Base-by-base conservation (phyloP, 305 asterid species). In the Fraxinus sp. region DNA sequence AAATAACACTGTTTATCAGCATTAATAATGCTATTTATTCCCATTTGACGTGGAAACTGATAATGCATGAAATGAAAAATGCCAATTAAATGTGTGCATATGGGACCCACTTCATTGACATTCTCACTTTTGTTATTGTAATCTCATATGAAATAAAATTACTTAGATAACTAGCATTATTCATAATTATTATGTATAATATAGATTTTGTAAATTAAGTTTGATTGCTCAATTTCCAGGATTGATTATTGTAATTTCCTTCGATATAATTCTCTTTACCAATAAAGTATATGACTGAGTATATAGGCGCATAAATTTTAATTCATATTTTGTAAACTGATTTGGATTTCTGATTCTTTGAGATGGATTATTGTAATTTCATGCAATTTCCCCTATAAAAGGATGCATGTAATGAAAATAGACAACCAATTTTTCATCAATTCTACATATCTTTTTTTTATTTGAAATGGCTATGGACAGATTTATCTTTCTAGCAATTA, bases 381-480 rank as follows among this genome's bases (percentile, higher is more conserved):
- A 52, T 52, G 22, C 18, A 52, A 52, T 52, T 52, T 52, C 64
- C 7, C 64, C 22, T 52, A 52, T 52, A 52, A 52, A 52, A 52
- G 22, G 24, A 16, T 16, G 24, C 64, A 52, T 52, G 64, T 52
- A 52, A 52, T 52, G 64, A 16, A 52, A 52, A 0, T 52, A 52
- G 9, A 52, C 64, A n/a, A 5, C 24, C 22, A 52, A 16, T 5
- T n/a, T 52, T 52, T 16, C 62, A 49, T 16, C 62, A 52, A 52
- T 52, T 52, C 62, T 46, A 46, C 59, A 14, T 14, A 14, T 46
- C n/a, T 9, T 46, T 52, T 52, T 46, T 66, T 3, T 24, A 3
- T 24, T 3, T 24, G 35, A 64, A 22, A 26, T 66, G 36, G 82
- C 81, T 82, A 68, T 80, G 86, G 37, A 10, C 64, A 80, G 81